phyloP scores from a whole-genome alignment of 2,329 filamentous ascomycete species.

The Lachnellula suecica region DNA sequence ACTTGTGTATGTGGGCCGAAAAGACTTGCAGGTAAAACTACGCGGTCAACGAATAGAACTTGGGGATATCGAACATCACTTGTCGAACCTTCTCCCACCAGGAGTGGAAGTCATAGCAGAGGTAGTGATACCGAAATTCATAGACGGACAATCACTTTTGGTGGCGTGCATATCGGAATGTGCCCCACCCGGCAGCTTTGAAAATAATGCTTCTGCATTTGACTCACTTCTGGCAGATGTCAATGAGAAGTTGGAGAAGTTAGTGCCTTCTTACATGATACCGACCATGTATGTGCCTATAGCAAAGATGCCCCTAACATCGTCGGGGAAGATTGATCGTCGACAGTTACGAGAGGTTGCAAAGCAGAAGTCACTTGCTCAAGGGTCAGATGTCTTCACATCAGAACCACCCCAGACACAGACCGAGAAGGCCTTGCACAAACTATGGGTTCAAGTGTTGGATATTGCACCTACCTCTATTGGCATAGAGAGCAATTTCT shows the following conservation, averaged over 20 bases:
- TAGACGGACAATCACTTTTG: no score
- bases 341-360: slow-evolving; percentile 32
- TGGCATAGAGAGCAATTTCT: slow-evolving; percentile 36
- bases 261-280: slow-evolving; percentile 33
- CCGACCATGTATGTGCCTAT: slow-evolving; percentile 33
- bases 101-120: no score
- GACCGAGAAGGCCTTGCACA: slow-evolving; percentile 9
- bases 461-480: slow-evolving; percentile 1
- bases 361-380: background rate
- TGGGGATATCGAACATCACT: no score
- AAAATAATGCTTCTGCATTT: no score
- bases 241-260: slow-evolving; percentile 23
- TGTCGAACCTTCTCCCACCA: no score
- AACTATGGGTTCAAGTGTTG: slow-evolving; percentile 9
- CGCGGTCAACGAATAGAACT: slow-evolving; percentile 63
- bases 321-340: slow-evolving; percentile 35
- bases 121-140: no score
- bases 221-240: no score
- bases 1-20: slow-evolving; percentile 58
- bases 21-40: slow-evolving; percentile 65
- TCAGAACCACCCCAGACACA: slow-evolving; percentile 2
- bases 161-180: no score
- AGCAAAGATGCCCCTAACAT: slow-evolving; percentile 27
- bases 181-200: no score
- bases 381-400: background rate